Base-by-base conservation (phyloP, 352 stramenopile genomes). In the Phytophthora macrochlamydospora region DNA sequence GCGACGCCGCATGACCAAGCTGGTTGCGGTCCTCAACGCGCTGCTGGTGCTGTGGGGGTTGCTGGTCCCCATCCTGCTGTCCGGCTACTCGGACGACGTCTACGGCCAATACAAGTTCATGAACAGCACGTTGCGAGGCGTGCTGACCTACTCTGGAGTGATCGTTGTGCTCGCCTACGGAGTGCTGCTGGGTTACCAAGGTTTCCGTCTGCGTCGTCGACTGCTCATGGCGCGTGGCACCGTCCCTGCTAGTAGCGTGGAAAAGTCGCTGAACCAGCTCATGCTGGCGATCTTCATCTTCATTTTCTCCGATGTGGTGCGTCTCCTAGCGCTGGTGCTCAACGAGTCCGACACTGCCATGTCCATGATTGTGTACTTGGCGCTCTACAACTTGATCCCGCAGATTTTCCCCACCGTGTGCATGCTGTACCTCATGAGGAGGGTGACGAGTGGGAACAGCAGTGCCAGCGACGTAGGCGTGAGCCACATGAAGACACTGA, bases 341-440 rank as follows among this genome's bases (percentile, higher is more conserved):
- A 83, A 84, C 67, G 76, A 86, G 54, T 63, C 67, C 12, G 73
- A 73, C 37, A 62, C 64, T 62, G 79, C 88, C 61, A 73, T 87
- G 56, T 82, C 75, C 49, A 75, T 96, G 57, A 79, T 80, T 29
- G 78, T 83, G 42, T 91, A 90, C 44, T 62, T 90, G 28, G 86
- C 94, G 32, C 73, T 85, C 43, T 91, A 91, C 67, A 90, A 78
- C 63, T 78, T 95, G 53, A 78, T 93, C 56, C 87, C 87, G 31
- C 88, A 80, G 63, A 85, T 95, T 53, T 94, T 96, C 63, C 86
- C 88, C n/a, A 84, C 83, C 30, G 91, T 96, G 63, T 96, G 86
- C 76, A 92, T 96, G 80, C 75, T 96, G 50, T 94, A 96, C 65
- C 83, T 96, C 69, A 94, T 94, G 84, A 87, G 88, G 7, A 87